Evolutionary conservation across 2,329 filamentous ascomycete species (phyloP), one percentile per base, ranked within the genome.

Genomic region (Colletotrichum karsti): DNA sequence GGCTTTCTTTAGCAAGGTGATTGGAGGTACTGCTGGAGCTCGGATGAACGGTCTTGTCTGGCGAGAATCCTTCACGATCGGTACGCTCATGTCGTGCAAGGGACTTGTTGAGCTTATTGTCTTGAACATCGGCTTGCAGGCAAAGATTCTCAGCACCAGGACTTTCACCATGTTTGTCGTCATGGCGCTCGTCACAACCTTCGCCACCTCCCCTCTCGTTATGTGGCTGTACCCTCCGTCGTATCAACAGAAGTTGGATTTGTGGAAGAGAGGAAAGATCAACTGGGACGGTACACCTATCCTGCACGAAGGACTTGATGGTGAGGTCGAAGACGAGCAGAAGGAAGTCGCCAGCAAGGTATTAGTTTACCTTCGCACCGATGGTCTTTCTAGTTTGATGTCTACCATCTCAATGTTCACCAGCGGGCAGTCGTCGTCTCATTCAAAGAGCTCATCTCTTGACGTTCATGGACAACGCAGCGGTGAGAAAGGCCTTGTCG

Each of bases 81-180:
- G 95, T 13, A 90, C 91, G 15, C 81, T 98, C 74, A 98, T 98
- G 95, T 97, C 93, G 80, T 98, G 95, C 80, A 98, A 98, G 79
- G 95, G 95, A 74, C 85, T 98, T 9, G 95, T 98, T 1, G 95
- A 98, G 78, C 83, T 98, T 58, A 98, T 98, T 77, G 95, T 98
- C n/a, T 79, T 97, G 87, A 68, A 90, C 72, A 88, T 98, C 73
- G 94, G 94, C 48, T 85, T 95, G 3, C 91, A 95, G 81, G 94
- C 94, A 20, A 90, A 89, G 37, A 97, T 97, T 69, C 84, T 97
- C 18, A 95, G 92, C 66, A 87, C 86, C 0, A 85, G 92, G 15
- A 97, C 94, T 0, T 97, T 97, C 74, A 97, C 94, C 58, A 97
- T 97, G 61, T 97, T 97, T 72, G 94, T 97, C 22, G 92, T 97